phyloP scores from a whole-genome alignment of 805 yeast species.

The Lipomyces orientalis region DNA sequence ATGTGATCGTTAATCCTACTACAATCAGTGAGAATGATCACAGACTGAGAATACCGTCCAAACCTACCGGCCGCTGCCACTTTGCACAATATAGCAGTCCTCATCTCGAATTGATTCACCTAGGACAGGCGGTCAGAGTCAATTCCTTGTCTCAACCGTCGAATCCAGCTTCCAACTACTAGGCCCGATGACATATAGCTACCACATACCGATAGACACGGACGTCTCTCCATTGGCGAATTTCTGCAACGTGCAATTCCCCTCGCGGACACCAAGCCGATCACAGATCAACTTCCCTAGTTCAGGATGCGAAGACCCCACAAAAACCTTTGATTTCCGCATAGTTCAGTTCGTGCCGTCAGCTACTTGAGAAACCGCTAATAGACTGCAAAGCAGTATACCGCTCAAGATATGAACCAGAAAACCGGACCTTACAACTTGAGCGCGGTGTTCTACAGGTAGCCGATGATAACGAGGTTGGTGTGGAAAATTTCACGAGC shows the following conservation, averaged over 20 bases:
- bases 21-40: conserved; percentile 74
- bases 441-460: conserved; percentile 4
- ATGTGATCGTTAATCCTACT: conserved; percentile 79
- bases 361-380: conserved; percentile 2
- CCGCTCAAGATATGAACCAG: background rate
- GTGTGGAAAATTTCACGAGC: background rate
- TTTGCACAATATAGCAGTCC: conserved; percentile 53
- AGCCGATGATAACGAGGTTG: background rate
- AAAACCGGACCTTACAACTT: background rate
- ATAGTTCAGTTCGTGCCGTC: conserved; percentile 48
- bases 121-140: background rate
- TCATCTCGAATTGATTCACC: conserved; percentile 77
- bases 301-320: conserved; percentile 96
- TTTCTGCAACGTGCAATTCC: conserved; percentile 87
- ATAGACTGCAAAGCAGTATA: background rate
- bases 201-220: conserved; percentile 80
- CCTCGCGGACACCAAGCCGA: conserved; percentile 88
- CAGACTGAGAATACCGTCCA: conserved; percentile 55
- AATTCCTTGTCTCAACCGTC: background rate
- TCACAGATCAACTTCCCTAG: conserved; percentile 90
- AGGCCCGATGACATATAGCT: background rate
- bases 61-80: conserved; percentile 36
- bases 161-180: background rate
- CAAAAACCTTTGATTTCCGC: conserved; percentile 97
- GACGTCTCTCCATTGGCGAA: conserved; percentile 98